Conservation (phyloP, 2,329 filamentous ascomycete species). For the Ambrosiella beaveri region DNA sequence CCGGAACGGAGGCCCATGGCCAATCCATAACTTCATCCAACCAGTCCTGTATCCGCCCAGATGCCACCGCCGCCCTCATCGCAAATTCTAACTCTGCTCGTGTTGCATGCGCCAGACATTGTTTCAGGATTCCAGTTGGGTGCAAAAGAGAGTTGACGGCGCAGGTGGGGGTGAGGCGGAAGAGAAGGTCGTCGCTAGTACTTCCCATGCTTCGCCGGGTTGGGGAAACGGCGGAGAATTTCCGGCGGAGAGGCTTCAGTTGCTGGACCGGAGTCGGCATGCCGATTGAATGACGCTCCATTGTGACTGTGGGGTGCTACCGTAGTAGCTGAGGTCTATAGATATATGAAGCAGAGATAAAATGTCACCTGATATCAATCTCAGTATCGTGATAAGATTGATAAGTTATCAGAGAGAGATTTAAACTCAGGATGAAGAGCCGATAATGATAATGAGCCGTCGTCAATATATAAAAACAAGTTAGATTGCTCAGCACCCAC, state of each 20-base stretch:
- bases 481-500: too few relatives aligned
- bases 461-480: too few relatives aligned
- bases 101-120: slow-evolving; percentile 46
- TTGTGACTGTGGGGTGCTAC: not conserved
- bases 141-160: slow-evolving; percentile 42
- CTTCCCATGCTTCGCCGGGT: slow-evolving; percentile 20
- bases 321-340: not conserved
- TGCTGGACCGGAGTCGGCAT: slow-evolving; percentile 23
- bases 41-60: slow-evolving; percentile 57
- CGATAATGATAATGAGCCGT: too few relatives aligned
- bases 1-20: slow-evolving; percentile 35
- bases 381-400: too few relatives aligned
- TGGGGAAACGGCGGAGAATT: slow-evolving; percentile 24
- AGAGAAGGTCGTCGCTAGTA: slow-evolving; percentile 38
- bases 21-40: slow-evolving; percentile 49
- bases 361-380: too few relatives aligned
- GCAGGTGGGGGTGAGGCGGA: slow-evolving; percentile 41
- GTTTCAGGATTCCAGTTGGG: slow-evolving; percentile 33
- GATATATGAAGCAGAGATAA: not conserved
- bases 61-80: slow-evolving; percentile 50
- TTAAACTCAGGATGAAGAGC: too few relatives aligned
- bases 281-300: slow-evolving; percentile 14
- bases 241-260: slow-evolving; percentile 21
- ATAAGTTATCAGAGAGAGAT: too few relatives aligned
- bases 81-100: slow-evolving; percentile 53